phyloP scores from a whole-genome alignment of 2,329 filamentous ascomycete species.

The Mycosphaerella arachidis region DNA sequence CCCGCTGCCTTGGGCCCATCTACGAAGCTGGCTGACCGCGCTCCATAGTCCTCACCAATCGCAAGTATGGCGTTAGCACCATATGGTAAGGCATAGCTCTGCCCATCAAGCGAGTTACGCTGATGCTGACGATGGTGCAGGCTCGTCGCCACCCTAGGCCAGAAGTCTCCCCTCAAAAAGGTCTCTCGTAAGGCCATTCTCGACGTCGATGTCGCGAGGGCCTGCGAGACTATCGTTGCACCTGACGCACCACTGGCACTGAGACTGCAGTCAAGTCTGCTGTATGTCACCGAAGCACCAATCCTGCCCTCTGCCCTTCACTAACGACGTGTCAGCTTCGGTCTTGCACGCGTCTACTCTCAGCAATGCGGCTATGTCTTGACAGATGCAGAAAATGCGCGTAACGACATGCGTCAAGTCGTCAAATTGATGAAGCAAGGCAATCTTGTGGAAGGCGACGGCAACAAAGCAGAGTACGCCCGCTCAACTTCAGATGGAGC shows the following conservation, averaged over 20 bases:
- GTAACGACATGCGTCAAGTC: conserved; percentile 67
- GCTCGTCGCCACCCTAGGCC: conserved; percentile 85
- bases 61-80: conserved; percentile 87
- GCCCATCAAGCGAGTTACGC: background rate
- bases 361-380: conserved; percentile 87
- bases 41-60: conserved; percentile 66
- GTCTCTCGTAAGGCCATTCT: conserved; percentile 83
- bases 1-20: background rate
- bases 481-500: background rate
- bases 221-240: conserved; percentile 78
- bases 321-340: conserved; percentile 51
- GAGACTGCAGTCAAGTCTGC: conserved; percentile 80
- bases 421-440: conserved; percentile 55
- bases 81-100: conserved; percentile 64
- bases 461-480: conserved; percentile 62
- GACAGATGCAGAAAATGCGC: conserved; percentile 69
- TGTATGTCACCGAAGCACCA: conserved; percentile 50
- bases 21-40: conserved; percentile 9
- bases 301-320: background rate
- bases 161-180: conserved; percentile 64
- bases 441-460: conserved; percentile 65
- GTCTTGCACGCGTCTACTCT: conserved; percentile 76
- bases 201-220: conserved; percentile 78
- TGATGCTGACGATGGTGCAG: conserved; percentile 46
- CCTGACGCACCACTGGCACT: conserved; percentile 84